Percentiles rank a stretch among this genome's conserved stretches.
phyloP scores from a whole-genome alignment of 495 filamentous ascomycete species.

The Hapsidospora chrysogenum region DNA sequence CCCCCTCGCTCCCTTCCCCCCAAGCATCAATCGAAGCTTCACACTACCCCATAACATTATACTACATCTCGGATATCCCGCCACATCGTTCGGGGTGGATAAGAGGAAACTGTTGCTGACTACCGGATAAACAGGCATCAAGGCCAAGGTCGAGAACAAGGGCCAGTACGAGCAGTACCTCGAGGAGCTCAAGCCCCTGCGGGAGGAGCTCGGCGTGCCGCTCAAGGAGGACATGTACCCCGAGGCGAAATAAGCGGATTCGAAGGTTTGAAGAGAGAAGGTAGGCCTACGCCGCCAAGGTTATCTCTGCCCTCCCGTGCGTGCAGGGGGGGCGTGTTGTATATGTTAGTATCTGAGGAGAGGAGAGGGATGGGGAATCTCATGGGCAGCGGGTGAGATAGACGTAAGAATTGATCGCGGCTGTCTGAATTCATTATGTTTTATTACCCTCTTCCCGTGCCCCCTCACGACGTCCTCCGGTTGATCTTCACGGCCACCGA shows the following conservation, averaged over 20 bases:
- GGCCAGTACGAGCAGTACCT: conserved; percentile 97
- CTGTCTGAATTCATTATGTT: no score
- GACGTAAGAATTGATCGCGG: no score
- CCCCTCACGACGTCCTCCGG: no score
- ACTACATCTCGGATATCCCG: not conserved
- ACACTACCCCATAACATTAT: not conserved
- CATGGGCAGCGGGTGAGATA: no score
- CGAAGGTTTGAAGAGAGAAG: no score
- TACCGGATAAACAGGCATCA: conserved; percentile 50
- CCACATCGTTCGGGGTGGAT: not conserved
- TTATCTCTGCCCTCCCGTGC: no score
- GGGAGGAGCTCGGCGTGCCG: conserved; percentile 81
- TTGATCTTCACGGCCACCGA: no score
- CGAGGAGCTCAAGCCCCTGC: conserved; percentile 73
- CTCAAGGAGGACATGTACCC: conserved; percentile 95
- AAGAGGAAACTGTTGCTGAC: not conserved
- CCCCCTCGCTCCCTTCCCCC: no score
- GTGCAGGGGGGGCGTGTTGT: not conserved
- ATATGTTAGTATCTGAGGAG: no score
- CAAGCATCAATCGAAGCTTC: not conserved
- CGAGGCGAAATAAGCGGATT: conserved; percentile 40
- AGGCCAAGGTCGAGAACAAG: conserved; percentile 98
- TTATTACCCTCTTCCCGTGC: no score
- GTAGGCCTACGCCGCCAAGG: no score
- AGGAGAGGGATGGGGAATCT: no score